Base-by-base conservation (phyloP, 768 basidiomycete genomes). In the Galerina marginata region DNA sequence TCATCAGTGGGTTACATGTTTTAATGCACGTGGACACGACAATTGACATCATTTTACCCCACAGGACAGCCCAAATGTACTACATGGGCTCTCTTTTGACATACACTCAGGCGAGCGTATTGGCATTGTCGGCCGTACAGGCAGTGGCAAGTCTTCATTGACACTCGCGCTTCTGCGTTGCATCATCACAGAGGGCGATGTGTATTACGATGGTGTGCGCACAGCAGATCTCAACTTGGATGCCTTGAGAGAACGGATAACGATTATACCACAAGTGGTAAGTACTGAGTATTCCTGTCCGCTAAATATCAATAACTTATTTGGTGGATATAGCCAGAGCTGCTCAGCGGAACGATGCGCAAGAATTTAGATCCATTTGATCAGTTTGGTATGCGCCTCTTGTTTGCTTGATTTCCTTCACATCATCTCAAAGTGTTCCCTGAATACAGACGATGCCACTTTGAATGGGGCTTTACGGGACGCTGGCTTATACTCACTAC, bases 351-450 rank as follows among this genome's bases (percentile, higher is more conserved):
- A 62, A 83, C n/a, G 45, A 25, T 25, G 0, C 4, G 0, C 2
- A 33, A 33, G 15, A 14, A 37, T 11, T 1, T 10, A 9, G 20
- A 54, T 5, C 11, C 9, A 6, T 14, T 14, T 5, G 6, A 10
- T 26, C 14, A 29, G 29, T 33, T 33, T 33, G 29, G 29, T 33
- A 7, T 33, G 29, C 7, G 5, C 43, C 54, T 9, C 54, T 10
- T 54, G 12, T 42, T 1, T 40, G 4, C 15, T 16, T 54, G 58
- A 51, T 9, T 40, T 85, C 3, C 72, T 1, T 75, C 88, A 10
- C 80, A 81, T 60, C 90, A 91, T 64, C 69, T 89, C 20, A 88
- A 89, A 65, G 88, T 87, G 0, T 88, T 88, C 65, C 75, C 77
- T 23, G 80, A 84, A 50, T 78, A 85, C 62, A 33, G 81, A 85